Conservation (phyloP, 768 basidiomycete species). For the Lactarius hatsudake region DNA sequence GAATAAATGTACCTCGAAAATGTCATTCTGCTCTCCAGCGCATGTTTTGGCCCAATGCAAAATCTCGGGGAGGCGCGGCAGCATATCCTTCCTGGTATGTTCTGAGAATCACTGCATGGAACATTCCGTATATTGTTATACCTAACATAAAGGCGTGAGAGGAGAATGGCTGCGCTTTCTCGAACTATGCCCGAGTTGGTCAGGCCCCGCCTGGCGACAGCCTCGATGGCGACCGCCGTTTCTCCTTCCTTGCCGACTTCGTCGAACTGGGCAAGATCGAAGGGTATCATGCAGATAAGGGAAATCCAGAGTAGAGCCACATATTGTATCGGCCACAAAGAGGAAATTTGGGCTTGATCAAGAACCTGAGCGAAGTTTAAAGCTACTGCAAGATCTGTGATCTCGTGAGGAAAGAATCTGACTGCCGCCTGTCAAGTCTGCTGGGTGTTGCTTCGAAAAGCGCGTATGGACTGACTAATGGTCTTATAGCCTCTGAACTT, state of each 20-base stretch:
- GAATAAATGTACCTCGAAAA: constrained; percentile 23
- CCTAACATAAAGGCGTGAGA: constrained; percentile 81
- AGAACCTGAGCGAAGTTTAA: constrained; percentile 58
- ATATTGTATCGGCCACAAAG: constrained; percentile 81
- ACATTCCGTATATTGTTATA: constrained; percentile 32
- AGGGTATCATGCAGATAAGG: constrained; percentile 90
- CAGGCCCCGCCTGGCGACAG: constrained; percentile 55
- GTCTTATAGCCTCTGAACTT: constrained; percentile 91
- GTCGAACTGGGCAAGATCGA: constrained; percentile 85
- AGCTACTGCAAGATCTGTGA: constrained; percentile 75
- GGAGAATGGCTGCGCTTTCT: constrained; percentile 75
- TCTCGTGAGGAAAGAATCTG: constrained; percentile 91
- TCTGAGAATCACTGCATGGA: constrained; percentile 16
- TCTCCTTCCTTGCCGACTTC: constrained; percentile 49
- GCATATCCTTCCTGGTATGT: constrained; percentile 52
- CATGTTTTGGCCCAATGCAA: constrained; percentile 17
- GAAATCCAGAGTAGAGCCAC: constrained; percentile 90
- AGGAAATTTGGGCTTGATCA: constrained; percentile 39
- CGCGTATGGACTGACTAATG: constrained; percentile 60
- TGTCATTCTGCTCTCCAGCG: constrained; percentile 4
- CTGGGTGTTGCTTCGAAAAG: neutral
- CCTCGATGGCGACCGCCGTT: constrained; percentile 58
- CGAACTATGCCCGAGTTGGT: constrained; percentile 77
- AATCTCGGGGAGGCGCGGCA: constrained; percentile 14
- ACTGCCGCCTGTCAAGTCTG: constrained; percentile 45